phyloP scores from a whole-genome alignment of 371 early-diverging fungal genomes.

The Nematocida minor region DNA sequence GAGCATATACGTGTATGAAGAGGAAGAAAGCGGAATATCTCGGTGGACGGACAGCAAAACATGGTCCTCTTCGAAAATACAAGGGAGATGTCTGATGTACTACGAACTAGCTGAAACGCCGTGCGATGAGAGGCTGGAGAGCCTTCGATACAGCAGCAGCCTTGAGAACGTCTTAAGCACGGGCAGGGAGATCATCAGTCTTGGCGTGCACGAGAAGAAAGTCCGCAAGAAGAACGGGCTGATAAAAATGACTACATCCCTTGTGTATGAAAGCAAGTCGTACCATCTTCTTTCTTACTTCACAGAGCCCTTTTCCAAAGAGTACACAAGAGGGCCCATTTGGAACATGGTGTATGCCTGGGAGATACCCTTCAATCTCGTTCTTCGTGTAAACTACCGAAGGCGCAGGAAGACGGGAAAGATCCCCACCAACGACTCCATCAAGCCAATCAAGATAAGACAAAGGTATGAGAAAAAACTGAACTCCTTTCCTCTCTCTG shows the following conservation, averaged over 20 bases:
- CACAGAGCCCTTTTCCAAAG: neutral
- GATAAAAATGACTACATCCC: constrained; percentile 61
- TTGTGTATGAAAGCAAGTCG: constrained; percentile 43
- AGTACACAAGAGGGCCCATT: neutral
- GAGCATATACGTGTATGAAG: constrained; percentile 63
- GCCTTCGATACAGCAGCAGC: constrained; percentile 18
- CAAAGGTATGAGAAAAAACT: neutral
- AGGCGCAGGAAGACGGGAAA: neutral
- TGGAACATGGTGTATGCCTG: constrained; percentile 29
- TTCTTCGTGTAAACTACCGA: constrained; percentile 31
- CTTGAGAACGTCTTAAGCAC: constrained; percentile 10
- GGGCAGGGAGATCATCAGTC: constrained; percentile 6
- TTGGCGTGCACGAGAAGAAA: constrained; percentile 3
- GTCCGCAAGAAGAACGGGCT: constrained; percentile 51
- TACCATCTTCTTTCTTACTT: constrained; percentile 63
- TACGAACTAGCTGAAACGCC: constrained; percentile 59
- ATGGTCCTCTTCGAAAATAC: constrained; percentile 66
- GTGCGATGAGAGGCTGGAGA: constrained; percentile 52
- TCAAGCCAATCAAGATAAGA: neutral
- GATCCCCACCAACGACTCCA: too few species aligned
- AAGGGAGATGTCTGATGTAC: constrained; percentile 64
- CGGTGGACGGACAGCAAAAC: constrained; percentile 66
- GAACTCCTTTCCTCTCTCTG: neutral
- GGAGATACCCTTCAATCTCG: constrained; percentile 17
- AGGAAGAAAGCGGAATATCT: constrained; percentile 61